Evolutionary conservation across 2,329 filamentous ascomycete species (phyloP), one percentile per base, ranked within the genome.

Genomic region (Cercospora janseana): DNA sequence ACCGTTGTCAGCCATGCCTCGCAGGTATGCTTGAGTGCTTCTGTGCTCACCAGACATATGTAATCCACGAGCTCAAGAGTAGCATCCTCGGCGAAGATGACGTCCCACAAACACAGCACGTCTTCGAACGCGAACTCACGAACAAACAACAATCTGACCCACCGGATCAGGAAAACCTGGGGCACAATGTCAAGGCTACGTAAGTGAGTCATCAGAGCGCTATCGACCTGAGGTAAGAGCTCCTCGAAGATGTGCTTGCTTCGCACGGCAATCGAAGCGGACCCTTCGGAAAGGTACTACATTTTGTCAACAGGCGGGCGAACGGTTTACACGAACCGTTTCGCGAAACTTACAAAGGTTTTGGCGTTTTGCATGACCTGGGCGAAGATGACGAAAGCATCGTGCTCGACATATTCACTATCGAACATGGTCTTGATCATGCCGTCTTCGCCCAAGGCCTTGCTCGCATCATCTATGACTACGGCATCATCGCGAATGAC

Each of bases 151-250:
- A 98, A 80, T 21, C 93, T 83, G 51, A 97, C 87, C 93, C 93
- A 98, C 50, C 93, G 89, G 87, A 97, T 94, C 18, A 97, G 74
- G 65, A 97, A 98, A 43, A 98, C 92, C 63, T 98, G 93, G 1
- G 93, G 93, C n/a, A 96, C 73, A 54, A 98, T 84, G 53, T 96
- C 92, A 38, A 96, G 84, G 52, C 82, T 80, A 51, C 83, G 84
- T 13, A 98, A 77, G 67, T 97, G 91, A 18, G 77, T 76, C 10
- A 88, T 86, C 21, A 97, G 78, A 63, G 90, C 86, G n/a, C 87
- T 85, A 65, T 97, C 93, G 23, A 89, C 77, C 57, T 83, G 85
- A 51, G 82, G 81, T 35, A 98, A 74, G 44, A 88, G 83, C 21
- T 86, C 80, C 61, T 95, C 85, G 65, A 97, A 92, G 54, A 98